These are phyloP conservation scores for Phalaenopsis hybrid DNA, from an alignment of 116 monocot genomes.

Conservation along the genomic window DNA sequence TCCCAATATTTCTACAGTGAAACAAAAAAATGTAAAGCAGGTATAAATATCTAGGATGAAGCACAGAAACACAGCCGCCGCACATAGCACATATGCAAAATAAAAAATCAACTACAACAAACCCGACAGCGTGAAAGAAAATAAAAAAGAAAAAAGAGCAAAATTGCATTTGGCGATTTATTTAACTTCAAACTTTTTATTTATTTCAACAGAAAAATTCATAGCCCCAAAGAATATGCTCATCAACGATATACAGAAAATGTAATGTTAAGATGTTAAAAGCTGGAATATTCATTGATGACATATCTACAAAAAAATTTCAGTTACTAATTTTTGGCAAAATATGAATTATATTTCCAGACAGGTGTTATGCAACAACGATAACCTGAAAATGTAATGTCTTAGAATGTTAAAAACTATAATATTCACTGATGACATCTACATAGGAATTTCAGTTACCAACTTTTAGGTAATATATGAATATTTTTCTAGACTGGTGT, in stretches of 20 bases:
- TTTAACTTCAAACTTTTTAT: too few species aligned
- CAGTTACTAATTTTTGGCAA: neutral
- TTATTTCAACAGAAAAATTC: too few species aligned
- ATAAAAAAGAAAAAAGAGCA: neutral
- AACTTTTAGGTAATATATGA: neutral
- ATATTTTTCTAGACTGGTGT: neutral
- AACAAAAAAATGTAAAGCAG: slow-evolving; percentile 3
- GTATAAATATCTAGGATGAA: neutral
- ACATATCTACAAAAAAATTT: neutral
- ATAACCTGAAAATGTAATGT: neutral
- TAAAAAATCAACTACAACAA: neutral
- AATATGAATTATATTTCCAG: neutral
- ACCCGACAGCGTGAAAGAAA: neutral
- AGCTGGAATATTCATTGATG: neutral
- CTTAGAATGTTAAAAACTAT: neutral
- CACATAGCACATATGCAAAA: slow-evolving; percentile 1
- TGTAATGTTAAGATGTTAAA: neutral
- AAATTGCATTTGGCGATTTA: neutral
- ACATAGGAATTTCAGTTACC: neutral
- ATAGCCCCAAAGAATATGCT: neutral
- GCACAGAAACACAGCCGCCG: neutral
- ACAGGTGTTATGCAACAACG: neutral
- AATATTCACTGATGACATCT: neutral
- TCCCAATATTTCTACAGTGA: slow-evolving; percentile 81
- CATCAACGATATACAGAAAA: neutral